Base-by-base conservation (phyloP, 108 stramenopile species). In the Skeletonema potamos region DNA sequence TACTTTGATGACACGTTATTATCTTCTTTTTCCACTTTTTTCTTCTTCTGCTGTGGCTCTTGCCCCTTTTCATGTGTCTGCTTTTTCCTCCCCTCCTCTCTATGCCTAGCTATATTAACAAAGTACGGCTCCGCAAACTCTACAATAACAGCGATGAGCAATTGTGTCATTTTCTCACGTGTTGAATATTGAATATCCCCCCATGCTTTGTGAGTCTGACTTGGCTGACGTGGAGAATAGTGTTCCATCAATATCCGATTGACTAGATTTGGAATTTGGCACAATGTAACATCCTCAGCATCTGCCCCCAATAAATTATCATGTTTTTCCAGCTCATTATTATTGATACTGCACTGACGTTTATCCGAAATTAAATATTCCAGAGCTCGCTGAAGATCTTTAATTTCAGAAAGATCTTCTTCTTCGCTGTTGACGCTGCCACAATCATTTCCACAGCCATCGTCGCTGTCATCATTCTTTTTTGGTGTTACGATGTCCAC, bases 101-200 rank as follows among this genome's bases (percentile, higher is more conserved):
- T 30, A 51, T 2, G 51, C 6, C 28, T 30, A 15, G 24, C 9
- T 9, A 55, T 54, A 39, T 20, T 32, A 34, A 64, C 59, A 54
- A 74, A 74, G 44, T 74, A 58, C 1, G 74, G 74, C 51, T 74
- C 66, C 7, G 74, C 18, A 54, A 67, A 74, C 34, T 74, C 74
- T 27, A 67, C 60, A 37, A 74, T 66, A 9, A 74, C 74, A 5
- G 66, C 74, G 18, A 74, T 28, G 26, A 74, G 28, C 32, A 74
- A 18, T 62, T 67, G 66, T 3, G 58, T 67, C 59, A 74, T 48
- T 29, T 51, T 48, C 32, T 66, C 54, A 41, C 39, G 39, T 41
- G 39, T 15, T 15, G 39, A 2, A 15, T 41, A 32, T 29, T 12
- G 33, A 41, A 59, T 67, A 20, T 39, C 22, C 13, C 54, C 33